Evolutionary conservation across 176 grass and related monocot species (phyloP), one percentile per base, ranked within the genome.

Genomic region (Poa annua): DNA sequence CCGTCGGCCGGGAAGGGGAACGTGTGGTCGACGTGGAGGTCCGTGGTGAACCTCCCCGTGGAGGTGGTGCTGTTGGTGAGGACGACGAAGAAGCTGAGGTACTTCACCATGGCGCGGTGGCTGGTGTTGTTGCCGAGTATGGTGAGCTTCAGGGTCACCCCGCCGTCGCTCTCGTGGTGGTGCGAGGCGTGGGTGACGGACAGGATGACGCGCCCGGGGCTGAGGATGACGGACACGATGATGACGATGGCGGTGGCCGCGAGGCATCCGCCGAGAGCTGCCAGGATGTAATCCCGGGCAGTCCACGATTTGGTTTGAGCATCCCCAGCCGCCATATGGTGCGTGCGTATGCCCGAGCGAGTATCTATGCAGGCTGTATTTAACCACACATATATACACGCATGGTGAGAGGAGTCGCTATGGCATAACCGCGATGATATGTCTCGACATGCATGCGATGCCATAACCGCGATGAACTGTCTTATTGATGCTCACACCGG

Each of bases 161-260:
- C 7, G 25, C 1, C 32, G 15, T 5, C 20, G 33, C 29, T 0
- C 3, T 1, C 6, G 11, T 41, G 13, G 22, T 6, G 8, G 6
- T n/a, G 2, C 33, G 6, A n/a, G 74, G 52, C 52, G 6, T 22
- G 52, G 52, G 1, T 6, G 33, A 76, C 20, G 74, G 33, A 41
- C 50, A 76, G 41, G 11, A 3, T 4, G 51, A 76, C 35, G 5
- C 3, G 52, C 2, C 33, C 33, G 5, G 74, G 74, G 32, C 51
- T 22, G 33, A 76, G 34, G 74, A 76, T n/a, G 74, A 39, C 7
- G 20, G 74, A 76, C 11, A 57, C n/a, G 74, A 76, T 14, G 74
- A 39, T 76, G 11, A 76, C 34, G 20, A 76, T 11, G 52, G 17
- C 32, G 19, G 51, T 57, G 19, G 20, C 74, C 2, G 34, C 11